Conservation (phyloP, 441 rosid species). For the Euphorbia celastroides region DNA sequence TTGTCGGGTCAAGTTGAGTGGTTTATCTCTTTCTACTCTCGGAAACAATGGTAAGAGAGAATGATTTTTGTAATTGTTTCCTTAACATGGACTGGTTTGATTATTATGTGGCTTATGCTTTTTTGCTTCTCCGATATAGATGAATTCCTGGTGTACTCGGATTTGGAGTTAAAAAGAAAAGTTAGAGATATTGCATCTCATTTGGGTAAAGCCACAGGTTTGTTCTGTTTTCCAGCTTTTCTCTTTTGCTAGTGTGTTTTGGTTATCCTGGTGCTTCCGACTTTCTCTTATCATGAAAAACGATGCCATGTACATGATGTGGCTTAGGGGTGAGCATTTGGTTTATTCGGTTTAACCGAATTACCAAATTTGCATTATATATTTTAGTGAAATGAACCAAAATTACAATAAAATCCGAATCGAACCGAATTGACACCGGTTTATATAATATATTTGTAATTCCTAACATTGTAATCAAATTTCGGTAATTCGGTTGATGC, state of each 20-base stretch:
- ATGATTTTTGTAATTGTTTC: slow-evolving; percentile 2
- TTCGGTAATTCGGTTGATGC: no score
- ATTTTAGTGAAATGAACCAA: no score
- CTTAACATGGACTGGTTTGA: background rate
- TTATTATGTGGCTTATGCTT: background rate
- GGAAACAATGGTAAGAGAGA: slow-evolving; percentile 35
- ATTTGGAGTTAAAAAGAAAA: slow-evolving; percentile 34
- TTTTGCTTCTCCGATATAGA: slow-evolving; percentile 23
- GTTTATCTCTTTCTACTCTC: slow-evolving; percentile 45
- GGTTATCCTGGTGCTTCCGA: background rate
- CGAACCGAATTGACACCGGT: no score
- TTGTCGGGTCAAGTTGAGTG: slow-evolving; percentile 53
- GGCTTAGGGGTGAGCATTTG: no score
- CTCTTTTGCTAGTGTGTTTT: slow-evolving; percentile 2
- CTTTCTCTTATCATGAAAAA: background rate
- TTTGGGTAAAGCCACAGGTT: slow-evolving; percentile 75
- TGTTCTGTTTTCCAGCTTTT: slow-evolving; percentile 8
- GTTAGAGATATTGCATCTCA: slow-evolving; percentile 41
- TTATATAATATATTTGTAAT: no score
- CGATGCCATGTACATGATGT: background rate
- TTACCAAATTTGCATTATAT: no score
- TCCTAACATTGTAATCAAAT: no score
- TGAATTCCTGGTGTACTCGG: slow-evolving; percentile 32
- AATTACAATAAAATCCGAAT: no score
- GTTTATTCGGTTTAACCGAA: no score